Conservation (phyloP, 352 stramenopile species). For the Halophytophthora polymorphica region DNA sequence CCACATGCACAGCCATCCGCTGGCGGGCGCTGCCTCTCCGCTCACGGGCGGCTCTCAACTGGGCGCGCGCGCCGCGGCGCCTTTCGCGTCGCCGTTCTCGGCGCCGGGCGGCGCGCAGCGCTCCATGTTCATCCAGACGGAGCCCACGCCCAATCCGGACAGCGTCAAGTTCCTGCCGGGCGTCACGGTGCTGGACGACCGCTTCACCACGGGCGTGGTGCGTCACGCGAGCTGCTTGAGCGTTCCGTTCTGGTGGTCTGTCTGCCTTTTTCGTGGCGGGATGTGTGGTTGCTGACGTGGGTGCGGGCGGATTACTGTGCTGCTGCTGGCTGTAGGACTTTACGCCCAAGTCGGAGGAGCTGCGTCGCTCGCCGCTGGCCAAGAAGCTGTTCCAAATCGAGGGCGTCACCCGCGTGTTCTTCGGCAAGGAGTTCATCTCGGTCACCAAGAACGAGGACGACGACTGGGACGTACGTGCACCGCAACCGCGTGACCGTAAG, state of each 20-base stretch:
- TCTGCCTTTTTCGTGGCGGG: conserved; percentile 1
- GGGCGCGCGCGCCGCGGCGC: not conserved
- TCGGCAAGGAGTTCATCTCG: conserved; percentile 98
- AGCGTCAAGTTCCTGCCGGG: conserved; percentile 98
- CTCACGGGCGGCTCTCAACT: too few species aligned
- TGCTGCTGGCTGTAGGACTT: conserved; percentile 61
- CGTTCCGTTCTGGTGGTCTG: not conserved
- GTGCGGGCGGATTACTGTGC: not conserved
- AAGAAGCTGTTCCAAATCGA: conserved; percentile 97
- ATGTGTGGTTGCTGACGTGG: not conserved
- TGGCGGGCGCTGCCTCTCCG: not conserved
- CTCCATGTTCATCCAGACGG: conserved; percentile 98
- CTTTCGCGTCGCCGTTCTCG: conserved; percentile 25
- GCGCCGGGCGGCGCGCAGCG: conserved; percentile 44
- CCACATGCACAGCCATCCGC: conserved; percentile 13
- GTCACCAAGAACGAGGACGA: conserved; percentile 95
- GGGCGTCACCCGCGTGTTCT: conserved; percentile 95
- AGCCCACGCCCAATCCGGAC: conserved; percentile 97
- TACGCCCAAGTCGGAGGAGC: conserved; percentile 75
- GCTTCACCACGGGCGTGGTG: conserved; percentile 80
- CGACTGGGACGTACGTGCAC: conserved; percentile 91
- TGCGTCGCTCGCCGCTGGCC: conserved; percentile 91
- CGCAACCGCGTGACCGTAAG: not conserved
- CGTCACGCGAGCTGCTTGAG: conserved; percentile 7
- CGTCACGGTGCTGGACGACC: conserved; percentile 85